These are phyloP conservation scores for Penicillium goetzii DNA, from an alignment of 495 filamentous ascomycete genomes.

Conservation along the genomic window DNA sequence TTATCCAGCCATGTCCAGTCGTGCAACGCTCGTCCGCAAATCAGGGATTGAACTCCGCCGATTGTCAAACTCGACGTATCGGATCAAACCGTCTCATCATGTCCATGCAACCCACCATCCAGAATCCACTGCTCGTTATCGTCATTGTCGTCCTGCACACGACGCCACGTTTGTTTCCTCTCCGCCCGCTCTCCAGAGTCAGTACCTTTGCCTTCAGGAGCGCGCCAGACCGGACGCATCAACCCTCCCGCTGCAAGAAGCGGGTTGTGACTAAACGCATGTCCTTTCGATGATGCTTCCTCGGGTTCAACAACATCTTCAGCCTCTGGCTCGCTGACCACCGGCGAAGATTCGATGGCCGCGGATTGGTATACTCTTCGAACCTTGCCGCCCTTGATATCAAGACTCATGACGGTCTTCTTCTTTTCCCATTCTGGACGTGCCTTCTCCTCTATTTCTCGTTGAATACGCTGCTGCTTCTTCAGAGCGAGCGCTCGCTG, in stretches of 20 bases:
- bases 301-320: slow-evolving; percentile 37
- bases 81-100: slow-evolving; percentile 1
- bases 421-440: slow-evolving; percentile 94
- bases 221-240: slow-evolving; percentile 77
- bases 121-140: slow-evolving; percentile 93
- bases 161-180: slow-evolving; percentile 69
- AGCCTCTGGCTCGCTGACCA: slow-evolving; percentile 42
- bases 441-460: slow-evolving; percentile 89
- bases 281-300: slow-evolving; percentile 39
- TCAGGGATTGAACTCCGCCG: neutral
- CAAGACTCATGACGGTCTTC: slow-evolving; percentile 82
- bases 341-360: slow-evolving; percentile 31
- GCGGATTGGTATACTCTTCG: slow-evolving; percentile 69
- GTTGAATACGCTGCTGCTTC: slow-evolving; percentile 82
- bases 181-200: slow-evolving; percentile 44
- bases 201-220: slow-evolving; percentile 49
- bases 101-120: slow-evolving; percentile 77
- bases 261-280: slow-evolving; percentile 83
- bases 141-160: slow-evolving; percentile 88
- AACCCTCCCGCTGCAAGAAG: slow-evolving; percentile 69
- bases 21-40: neutral
- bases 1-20: neutral
- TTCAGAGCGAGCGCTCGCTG: slow-evolving; percentile 88
- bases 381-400: slow-evolving; percentile 76
- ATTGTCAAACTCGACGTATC: neutral